A percentile compares a stretch with the other conserved stretches of the same genome.
Conservation (phyloP, 2,329 filamentous ascomycete genomes). For the Penicillium nordicum region DNA sequence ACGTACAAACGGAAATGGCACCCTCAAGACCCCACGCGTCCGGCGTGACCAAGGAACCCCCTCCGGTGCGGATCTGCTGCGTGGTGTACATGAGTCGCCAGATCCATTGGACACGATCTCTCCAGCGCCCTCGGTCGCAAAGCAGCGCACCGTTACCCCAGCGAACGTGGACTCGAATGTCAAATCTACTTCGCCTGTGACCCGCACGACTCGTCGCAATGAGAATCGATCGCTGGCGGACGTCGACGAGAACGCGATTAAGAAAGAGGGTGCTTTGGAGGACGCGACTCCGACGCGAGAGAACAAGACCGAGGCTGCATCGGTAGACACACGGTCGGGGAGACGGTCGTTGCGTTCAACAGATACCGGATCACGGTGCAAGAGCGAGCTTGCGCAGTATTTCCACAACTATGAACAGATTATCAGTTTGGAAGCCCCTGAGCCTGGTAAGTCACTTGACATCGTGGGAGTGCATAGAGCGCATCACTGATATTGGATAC, state of each 20-base stretch:
- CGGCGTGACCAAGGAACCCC: constrained; percentile 11
- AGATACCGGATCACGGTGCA: constrained; percentile 74
- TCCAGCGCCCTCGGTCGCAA: constrained; percentile 6
- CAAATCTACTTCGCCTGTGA: constrained; percentile 14
- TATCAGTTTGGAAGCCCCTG: constrained; percentile 77
- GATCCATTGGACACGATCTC: constrained; percentile 29
- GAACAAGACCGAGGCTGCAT: constrained; percentile 6
- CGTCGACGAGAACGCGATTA: neutral
- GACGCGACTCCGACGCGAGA: constrained; percentile 3
- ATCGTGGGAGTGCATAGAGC: neutral
- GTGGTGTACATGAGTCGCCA: constrained; percentile 19
- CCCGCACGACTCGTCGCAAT: constrained; percentile 15
- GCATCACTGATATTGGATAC: neutral
- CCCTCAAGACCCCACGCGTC: constrained; percentile 8
- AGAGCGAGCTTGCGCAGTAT: constrained; percentile 86
- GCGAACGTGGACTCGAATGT: constrained; percentile 5
- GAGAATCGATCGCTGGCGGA: constrained; percentile 1
- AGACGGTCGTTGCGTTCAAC: constrained; percentile 80
- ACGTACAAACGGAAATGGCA: constrained; percentile 14
- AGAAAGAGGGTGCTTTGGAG: neutral
- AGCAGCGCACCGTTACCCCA: constrained; percentile 7
- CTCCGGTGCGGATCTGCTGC: constrained; percentile 10
- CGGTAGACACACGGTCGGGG: constrained; percentile 38
- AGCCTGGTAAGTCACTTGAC: constrained; percentile 59
- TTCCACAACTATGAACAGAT: constrained; percentile 94